Evolutionary conservation across 805 yeast genomes (phyloP).

Genomic region (Yamadazyma nakazawae): DNA sequence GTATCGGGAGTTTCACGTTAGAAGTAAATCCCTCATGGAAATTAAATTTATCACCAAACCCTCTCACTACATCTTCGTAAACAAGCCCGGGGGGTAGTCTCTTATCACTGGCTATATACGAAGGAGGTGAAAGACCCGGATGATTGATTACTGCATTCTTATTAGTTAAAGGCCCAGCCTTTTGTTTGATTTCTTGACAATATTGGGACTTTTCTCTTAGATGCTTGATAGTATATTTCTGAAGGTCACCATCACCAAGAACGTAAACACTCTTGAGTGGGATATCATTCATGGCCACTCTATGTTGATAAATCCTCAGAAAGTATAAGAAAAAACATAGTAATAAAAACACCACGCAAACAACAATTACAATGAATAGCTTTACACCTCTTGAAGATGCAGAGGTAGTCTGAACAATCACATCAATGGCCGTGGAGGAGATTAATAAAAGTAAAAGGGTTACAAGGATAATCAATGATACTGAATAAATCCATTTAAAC

Average conservation of each 20-base stretch:
- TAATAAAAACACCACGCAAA: constrained; percentile 58
- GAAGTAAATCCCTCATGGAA: constrained; percentile 11
- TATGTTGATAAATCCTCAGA: constrained; percentile 54
- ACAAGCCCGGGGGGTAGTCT: constrained; percentile 24
- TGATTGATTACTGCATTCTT: constrained; percentile 24
- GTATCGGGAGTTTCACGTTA: constrained; percentile 26
- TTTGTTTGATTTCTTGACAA: constrained; percentile 28
- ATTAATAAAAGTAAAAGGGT: constrained; percentile 49
- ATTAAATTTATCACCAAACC: constrained; percentile 57
- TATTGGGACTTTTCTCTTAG: constrained; percentile 24
- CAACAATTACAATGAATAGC: constrained; percentile 74
- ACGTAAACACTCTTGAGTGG: constrained; percentile 65
- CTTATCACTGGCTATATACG: constrained; percentile 33
- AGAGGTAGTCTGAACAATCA: constrained; percentile 56
- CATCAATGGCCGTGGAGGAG: constrained; percentile 76
- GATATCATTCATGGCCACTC: constrained; percentile 64
- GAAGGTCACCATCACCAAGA: constrained; percentile 58
- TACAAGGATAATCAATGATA: constrained; percentile 23
- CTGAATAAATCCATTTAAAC: constrained; percentile 27
- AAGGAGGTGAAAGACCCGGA: constrained; percentile 42
- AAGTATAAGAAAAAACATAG: constrained; percentile 50
- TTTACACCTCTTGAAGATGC: constrained; percentile 66
- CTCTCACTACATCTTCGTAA: constrained; percentile 57
- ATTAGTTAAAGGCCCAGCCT: constrained; percentile 37
- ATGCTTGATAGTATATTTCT: constrained; percentile 21